A percentile compares a stretch with the other conserved stretches of the same genome.
phyloP scores from a whole-genome alignment of 2,329 filamentous ascomycete genomes.

The Paraphoma sp. region DNA sequence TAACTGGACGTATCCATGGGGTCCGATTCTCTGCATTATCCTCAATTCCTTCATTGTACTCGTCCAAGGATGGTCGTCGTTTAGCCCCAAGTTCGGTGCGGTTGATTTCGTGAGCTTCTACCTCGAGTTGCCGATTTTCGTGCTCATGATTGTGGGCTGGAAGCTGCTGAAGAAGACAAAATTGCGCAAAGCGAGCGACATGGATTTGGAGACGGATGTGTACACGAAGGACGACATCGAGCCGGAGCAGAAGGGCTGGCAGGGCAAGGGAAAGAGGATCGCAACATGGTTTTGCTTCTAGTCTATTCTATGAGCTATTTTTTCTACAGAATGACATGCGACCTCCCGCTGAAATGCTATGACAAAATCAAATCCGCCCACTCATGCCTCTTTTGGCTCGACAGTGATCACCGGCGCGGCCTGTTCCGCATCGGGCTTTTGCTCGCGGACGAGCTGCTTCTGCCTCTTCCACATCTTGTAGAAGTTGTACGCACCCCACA shows the following conservation, averaged over 20 bases:
- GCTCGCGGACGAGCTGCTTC: conserved; percentile 7
- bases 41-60: conserved; percentile 39
- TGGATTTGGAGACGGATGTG: conserved; percentile 40
- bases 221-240: conserved; percentile 40
- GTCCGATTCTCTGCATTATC: conserved; percentile 50
- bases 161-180: conserved; percentile 38
- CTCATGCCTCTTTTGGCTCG: neutral
- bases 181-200: conserved; percentile 30
- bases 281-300: conserved; percentile 40
- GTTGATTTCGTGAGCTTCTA: conserved; percentile 59
- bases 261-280: conserved; percentile 26
- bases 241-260: conserved; percentile 29
- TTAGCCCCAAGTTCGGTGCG: conserved; percentile 54
- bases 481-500: conserved; percentile 53
- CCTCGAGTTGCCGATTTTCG: conserved; percentile 48
- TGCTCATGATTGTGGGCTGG: conserved; percentile 36
- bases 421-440: neutral
- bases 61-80: conserved; percentile 56
- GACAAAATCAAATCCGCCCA: too few species aligned
- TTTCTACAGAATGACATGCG: too few species aligned
- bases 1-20: conserved; percentile 64
- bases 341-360: too few species aligned
- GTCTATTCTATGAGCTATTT: neutral
- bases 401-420: neutral
- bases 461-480: conserved; percentile 48